phyloP scores from a whole-genome alignment of 306 rosid species.

The Oxytropis ochrocephala region DNA sequence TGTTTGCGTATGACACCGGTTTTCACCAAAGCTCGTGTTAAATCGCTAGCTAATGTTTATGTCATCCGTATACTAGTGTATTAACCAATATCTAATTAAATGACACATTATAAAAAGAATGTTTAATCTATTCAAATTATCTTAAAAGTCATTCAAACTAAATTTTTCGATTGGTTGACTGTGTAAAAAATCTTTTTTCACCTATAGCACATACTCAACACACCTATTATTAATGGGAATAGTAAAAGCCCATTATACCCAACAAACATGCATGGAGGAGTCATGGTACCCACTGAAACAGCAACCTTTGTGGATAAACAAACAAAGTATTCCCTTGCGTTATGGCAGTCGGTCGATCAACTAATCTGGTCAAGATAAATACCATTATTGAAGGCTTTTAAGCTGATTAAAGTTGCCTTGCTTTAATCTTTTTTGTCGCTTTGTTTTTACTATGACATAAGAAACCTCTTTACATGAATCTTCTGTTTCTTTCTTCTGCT shows the following conservation, averaged over 20 bases:
- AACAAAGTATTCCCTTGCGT: background rate
- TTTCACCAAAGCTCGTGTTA: too few relatives aligned
- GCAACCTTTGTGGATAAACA: background rate
- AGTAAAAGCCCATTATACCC: background rate
- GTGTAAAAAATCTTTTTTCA: too few relatives aligned
- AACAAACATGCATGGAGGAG: background rate
- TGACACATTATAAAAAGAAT: too few relatives aligned
- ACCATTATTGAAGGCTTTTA: background rate
- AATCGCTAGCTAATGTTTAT: too few relatives aligned
- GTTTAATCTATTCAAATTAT: too few relatives aligned
- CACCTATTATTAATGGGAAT: background rate
- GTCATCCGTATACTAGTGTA: too few relatives aligned
- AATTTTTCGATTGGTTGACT: too few relatives aligned
- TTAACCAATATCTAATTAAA: too few relatives aligned
- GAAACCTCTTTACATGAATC: background rate
- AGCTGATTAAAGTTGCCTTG: background rate
- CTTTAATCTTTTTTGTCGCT: constrained; percentile 1
- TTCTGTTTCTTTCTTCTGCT: background rate
- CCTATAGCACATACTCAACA: too few relatives aligned
- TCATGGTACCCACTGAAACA: background rate
- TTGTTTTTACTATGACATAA: background rate
- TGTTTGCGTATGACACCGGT: too few relatives aligned
- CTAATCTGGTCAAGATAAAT: constrained; percentile 5
- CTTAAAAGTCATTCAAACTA: too few relatives aligned
- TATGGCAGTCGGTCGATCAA: background rate